Conservation (phyloP, 495 filamentous ascomycete genomes). For the Aspergillus bridgeri region DNA sequence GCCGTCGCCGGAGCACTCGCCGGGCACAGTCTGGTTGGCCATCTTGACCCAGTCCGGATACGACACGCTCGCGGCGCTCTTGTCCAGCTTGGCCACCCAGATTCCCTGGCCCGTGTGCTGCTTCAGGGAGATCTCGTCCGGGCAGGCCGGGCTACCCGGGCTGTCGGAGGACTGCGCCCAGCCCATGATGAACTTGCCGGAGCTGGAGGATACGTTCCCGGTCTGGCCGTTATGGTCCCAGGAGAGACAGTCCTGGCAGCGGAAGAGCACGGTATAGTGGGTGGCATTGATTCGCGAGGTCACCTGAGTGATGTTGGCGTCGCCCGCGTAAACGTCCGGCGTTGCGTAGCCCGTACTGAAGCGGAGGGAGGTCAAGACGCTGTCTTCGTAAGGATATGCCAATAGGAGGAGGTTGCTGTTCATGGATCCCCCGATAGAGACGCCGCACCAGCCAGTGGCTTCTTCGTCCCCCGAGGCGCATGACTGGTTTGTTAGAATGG, state of each 20-base stretch:
- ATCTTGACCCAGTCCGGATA: conserved; percentile 11
- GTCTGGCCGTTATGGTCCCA: conserved; percentile 16
- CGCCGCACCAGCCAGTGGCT: conserved; percentile 17
- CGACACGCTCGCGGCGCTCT: conserved; percentile 4
- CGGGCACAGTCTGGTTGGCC: conserved; percentile 11
- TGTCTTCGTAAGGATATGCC: conserved; percentile 12
- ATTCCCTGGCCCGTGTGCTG: conserved; percentile 17
- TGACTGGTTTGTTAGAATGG: neutral
- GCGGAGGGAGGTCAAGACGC: conserved; percentile 15
- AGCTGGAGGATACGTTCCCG: conserved; percentile 7
- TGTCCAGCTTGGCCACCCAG: conserved; percentile 10
- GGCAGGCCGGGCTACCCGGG: conserved; percentile 4
- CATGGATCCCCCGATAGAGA: conserved; percentile 14
- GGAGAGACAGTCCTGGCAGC: conserved; percentile 16
- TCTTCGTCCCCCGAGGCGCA: conserved; percentile 7
- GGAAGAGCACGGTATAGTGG: conserved; percentile 14
- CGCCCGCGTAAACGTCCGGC: conserved; percentile 13
- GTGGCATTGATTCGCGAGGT: conserved; percentile 7
- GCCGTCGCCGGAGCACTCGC: conserved; percentile 9
- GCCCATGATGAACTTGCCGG: conserved; percentile 7
- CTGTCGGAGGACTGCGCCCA: conserved; percentile 12
- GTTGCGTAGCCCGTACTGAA: conserved; percentile 14
- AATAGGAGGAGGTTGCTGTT: conserved; percentile 12
- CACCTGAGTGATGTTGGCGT: conserved; percentile 17
- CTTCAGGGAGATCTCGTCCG: conserved; percentile 9